Base-by-base conservation (phyloP, 768 basidiomycete genomes). In the Astraeus odoratus region DNA sequence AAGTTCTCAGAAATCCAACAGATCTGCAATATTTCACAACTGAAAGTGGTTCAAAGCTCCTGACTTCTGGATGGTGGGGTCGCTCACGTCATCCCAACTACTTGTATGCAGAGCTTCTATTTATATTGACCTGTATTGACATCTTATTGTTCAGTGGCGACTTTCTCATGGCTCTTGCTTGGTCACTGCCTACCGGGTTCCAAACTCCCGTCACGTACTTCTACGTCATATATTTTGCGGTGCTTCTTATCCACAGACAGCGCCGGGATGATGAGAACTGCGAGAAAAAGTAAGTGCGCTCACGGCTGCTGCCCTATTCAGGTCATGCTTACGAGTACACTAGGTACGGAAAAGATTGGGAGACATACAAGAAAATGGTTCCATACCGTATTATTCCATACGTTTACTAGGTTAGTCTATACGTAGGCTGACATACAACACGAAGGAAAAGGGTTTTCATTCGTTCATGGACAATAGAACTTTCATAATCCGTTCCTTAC, bases 41-140 rank as follows among this genome's bases (percentile, higher is more conserved):
- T 2, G 76, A 81, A 51, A 77, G 80, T 15, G 96, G 96, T 12
- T 83, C 89, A 3, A 96, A 91, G 63, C 74, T 99, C 26, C 75
- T 99, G 22, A 95, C 82, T 23, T 89, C 88, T 4, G 96, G 96
- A 6, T 98, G 96, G 96, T 99, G 96, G 96, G 95, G 94, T 8
- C 66, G 76, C 40, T 94, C 87, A 0, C 77, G 89, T 31, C 96
- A 99, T 65, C 96, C 96, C 1, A 93, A 94, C 56, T 94, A 94
- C 64, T 59, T 90, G 85, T 85, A 51, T 44, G 78, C 65, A 39
- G 24, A 12, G 16, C 8, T 6, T 20, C 15, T 12, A 36, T 12
- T 19, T 10, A 26, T 29, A 12, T 29, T 13, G n/a, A 3, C 7
- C 12, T 13, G 15, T 12, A 52, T 25, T 44, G 12, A 33, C 31